Conservation (phyloP, 441 rosid species). For the Populus hybrid region DNA sequence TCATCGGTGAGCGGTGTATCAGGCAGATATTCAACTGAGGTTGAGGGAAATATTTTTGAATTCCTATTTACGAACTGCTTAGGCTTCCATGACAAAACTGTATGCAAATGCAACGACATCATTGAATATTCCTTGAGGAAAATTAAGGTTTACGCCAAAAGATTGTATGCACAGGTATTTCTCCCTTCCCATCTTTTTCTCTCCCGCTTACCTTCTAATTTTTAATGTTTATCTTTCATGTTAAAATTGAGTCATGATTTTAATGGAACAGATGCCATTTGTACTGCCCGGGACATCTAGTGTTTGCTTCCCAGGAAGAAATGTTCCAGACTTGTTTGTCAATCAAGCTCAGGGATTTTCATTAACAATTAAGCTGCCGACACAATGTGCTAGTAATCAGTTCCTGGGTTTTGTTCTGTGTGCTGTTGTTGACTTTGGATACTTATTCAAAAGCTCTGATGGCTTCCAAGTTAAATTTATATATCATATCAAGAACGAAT, state of each 20-base stretch:
- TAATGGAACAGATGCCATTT: not conserved
- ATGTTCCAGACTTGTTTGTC: conserved; percentile 20
- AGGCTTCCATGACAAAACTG: not conserved
- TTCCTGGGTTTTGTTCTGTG: conserved; percentile 12
- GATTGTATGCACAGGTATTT: not conserved
- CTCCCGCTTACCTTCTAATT: not conserved
- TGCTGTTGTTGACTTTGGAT: not conserved
- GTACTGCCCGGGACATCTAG: not conserved
- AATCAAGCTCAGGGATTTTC: conserved; percentile 10
- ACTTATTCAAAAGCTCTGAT: not conserved
- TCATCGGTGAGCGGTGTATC: not conserved
- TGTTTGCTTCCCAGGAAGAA: conserved; percentile 7
- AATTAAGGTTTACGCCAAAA: not conserved
- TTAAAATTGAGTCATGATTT: not conserved
- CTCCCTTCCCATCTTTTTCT: not conserved
- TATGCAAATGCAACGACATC: not conserved
- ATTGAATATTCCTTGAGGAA: not conserved
- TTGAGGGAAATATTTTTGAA: not conserved
- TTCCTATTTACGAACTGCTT: conserved; percentile 7
- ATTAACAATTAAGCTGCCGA: conserved; percentile 12
- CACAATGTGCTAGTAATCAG: not conserved
- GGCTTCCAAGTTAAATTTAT: not conserved
- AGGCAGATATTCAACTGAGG: not conserved
- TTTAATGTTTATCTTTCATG: too few relatives aligned
- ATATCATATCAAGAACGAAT: conserved; percentile 13